Evolutionary conservation across 805 yeast genomes (phyloP), one percentile per base, ranked within the genome.

Genomic region (Pichia nakasei): DNA sequence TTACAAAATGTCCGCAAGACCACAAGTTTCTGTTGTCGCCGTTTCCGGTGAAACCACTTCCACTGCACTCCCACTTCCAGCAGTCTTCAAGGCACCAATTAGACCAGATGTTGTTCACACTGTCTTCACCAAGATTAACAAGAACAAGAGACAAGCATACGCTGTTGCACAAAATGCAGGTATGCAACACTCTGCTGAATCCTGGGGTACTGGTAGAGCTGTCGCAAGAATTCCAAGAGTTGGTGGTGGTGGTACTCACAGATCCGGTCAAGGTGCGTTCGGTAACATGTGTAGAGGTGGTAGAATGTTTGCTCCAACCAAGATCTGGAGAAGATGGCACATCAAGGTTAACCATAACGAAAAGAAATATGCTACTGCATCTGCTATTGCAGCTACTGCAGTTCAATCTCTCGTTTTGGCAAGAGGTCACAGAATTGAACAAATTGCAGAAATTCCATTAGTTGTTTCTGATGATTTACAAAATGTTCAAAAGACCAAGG

Each of bases 221-320:
- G 96, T 93, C 69, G 97, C 98, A 78, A 91, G 98, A 82, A 91
- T 93, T 73, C 98, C 98, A 80, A 89, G 98, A 83, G 97, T 93
- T 70, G 96, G 96, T 77, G 98, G 98, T 80, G 89, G 95, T 72
- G 98, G 98, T 85, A 93, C 98, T 72, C 96, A 88, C 94, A 89
- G 98, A 78, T 79, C 97, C 58, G 98, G 98, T 74, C 98, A 93
- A 78, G 98, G 88, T 74, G 98, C 98, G 71, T 93, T 93, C 82
- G 98, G 98, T 84, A 93, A 93, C 93, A 93, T 93, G 98, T 93
- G 98, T 82, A 91, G 98, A 77, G 97, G 97, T 74, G 98, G 98
- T 80, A 95, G 98, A 78, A 93, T 93, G 97, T 93, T 93, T 69
- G 97, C 98, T 75, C 98, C 98, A 73, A 93, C 98, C 75, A 93